Percentiles rank a stretch among this genome's conserved stretches.
Evolutionary conservation across 2,329 filamentous ascomycete species (phyloP).

Genomic region (Colletotrichum cordylinicola): DNA sequence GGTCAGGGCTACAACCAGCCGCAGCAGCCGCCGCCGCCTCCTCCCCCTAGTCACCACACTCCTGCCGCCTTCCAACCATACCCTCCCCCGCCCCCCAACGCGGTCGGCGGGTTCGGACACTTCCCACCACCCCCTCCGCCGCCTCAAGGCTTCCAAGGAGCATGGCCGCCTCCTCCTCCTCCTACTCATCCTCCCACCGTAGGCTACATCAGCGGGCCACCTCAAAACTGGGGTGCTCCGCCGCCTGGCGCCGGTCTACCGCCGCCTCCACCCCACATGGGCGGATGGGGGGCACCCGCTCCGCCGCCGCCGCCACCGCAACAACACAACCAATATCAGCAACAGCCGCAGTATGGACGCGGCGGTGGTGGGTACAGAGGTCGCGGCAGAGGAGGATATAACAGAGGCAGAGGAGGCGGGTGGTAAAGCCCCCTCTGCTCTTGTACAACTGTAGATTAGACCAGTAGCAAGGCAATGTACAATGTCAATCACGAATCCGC

Average conservation of each 20-base stretch:
- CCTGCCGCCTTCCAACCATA: conserved; percentile 12
- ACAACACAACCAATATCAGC: conserved; percentile 6
- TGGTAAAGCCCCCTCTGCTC: neutral
- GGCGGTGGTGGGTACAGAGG: conserved; percentile 12
- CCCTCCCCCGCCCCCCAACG: conserved; percentile 25
- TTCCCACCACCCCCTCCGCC: conserved; percentile 41
- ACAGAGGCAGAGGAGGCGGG: conserved; percentile 16
- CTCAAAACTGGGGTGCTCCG: conserved; percentile 24
- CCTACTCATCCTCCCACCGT: conserved; percentile 30
- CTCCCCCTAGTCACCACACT: conserved; percentile 26
- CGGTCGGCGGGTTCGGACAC: conserved; percentile 28
- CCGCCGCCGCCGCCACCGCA: conserved; percentile 15
- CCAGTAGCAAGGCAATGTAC: neutral
- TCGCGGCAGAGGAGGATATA: conserved; percentile 17
- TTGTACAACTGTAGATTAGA: neutral
- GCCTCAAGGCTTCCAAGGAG: conserved; percentile 43
- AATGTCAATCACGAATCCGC: neutral
- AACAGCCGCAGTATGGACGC: conserved; percentile 13
- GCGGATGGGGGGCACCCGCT: conserved; percentile 6
- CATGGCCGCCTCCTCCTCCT: conserved; percentile 47
- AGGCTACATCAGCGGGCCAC: conserved; percentile 22
- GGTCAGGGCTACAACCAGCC: neutral
- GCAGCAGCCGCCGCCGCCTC: conserved; percentile 32
- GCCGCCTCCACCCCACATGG: neutral
- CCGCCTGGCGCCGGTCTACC: neutral